Conservation (phyloP, 2,329 filamentous ascomycete species). For the Calycina herbarum region DNA sequence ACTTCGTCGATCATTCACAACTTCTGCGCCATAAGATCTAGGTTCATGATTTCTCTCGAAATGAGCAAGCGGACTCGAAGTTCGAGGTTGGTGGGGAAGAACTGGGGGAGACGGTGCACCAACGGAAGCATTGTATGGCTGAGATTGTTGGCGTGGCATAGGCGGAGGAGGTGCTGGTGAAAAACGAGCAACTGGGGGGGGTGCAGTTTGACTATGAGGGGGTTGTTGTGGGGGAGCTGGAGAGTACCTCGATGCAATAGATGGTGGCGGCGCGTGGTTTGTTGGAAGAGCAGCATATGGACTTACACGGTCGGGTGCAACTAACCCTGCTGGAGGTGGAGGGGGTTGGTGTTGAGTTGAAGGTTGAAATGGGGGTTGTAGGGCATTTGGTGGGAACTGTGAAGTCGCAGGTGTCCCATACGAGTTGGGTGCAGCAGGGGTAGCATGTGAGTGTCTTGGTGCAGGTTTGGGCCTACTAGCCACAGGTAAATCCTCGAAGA, state of each 20-base stretch:
- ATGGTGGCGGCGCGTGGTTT: conserved; percentile 25
- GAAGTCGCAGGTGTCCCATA: conserved; percentile 22
- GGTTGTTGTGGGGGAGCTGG: conserved; percentile 47
- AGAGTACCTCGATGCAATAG: conserved; percentile 58
- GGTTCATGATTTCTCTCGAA: conserved; percentile 50
- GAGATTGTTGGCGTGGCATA: conserved; percentile 22
- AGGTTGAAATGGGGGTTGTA: conserved; percentile 23
- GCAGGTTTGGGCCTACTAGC: conserved; percentile 60
- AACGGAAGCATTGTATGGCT: conserved; percentile 32
- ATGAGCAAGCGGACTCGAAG: conserved; percentile 65
- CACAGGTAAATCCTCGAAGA: conserved; percentile 77
- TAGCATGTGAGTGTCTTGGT: conserved; percentile 47
- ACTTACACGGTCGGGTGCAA: conserved; percentile 35
- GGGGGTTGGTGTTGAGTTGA: conserved; percentile 20
- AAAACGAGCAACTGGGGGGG: conserved; percentile 39
- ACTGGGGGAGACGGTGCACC: conserved; percentile 44
- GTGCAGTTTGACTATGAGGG: conserved; percentile 43
- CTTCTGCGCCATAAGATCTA: conserved; percentile 38
- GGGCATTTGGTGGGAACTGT: conserved; percentile 21
- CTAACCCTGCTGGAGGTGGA: conserved; percentile 29
- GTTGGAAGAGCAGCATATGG: conserved; percentile 37
- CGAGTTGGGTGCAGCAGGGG: conserved; percentile 13
- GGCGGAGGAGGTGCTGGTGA: conserved; percentile 42
- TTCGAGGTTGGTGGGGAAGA: conserved; percentile 61
- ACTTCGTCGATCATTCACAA: conserved; percentile 48